A percentile compares a stretch with the other conserved stretches of the same genome.
phyloP scores from a whole-genome alignment of 495 filamentous ascomycete species.

The Penicillium cinerascens region DNA sequence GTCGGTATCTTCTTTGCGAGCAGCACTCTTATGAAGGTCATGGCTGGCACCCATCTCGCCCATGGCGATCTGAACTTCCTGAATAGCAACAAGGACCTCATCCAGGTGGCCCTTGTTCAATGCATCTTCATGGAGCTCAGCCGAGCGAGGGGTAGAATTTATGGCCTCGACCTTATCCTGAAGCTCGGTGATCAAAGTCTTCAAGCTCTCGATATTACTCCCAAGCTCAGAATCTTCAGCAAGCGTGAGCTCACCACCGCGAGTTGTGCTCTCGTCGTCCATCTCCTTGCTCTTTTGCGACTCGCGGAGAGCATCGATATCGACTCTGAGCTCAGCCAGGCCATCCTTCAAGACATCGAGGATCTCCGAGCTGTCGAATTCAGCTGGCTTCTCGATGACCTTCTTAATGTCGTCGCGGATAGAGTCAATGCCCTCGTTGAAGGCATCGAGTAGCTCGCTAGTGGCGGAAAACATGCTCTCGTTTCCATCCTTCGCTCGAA shows the following conservation, averaged over 20 bases:
- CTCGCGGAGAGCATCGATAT: slow-evolving; percentile 72
- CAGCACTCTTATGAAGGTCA: slow-evolving; percentile 35
- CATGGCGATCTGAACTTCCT: slow-evolving; percentile 57
- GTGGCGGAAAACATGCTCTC: slow-evolving; percentile 60
- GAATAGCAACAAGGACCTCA: slow-evolving; percentile 53
- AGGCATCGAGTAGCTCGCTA: slow-evolving; percentile 72
- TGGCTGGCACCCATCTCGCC: slow-evolving; percentile 38
- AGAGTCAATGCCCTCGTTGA: slow-evolving; percentile 76
- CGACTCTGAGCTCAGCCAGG: slow-evolving; percentile 64
- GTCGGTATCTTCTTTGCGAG: slow-evolving; percentile 71
- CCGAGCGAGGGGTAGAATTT: slow-evolving; percentile 54
- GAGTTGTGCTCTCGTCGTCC: slow-evolving; percentile 39
- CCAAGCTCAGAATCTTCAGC: slow-evolving; percentile 48
- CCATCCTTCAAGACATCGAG: slow-evolving; percentile 81
- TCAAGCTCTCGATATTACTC: slow-evolving; percentile 78
- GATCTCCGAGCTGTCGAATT: slow-evolving; percentile 80
- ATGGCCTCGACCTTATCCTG: slow-evolving; percentile 80
- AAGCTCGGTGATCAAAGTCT: slow-evolving; percentile 74
- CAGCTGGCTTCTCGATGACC: slow-evolving; percentile 70
- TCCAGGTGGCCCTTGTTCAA: slow-evolving; percentile 59
- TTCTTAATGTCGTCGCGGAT: slow-evolving; percentile 73
- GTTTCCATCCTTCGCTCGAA: slow-evolving; percentile 50
- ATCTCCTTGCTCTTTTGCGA: slow-evolving; percentile 32
- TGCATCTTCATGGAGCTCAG: slow-evolving; percentile 39
- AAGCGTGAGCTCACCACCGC: slow-evolving; percentile 55